A percentile compares a stretch with the other conserved stretches of the same genome.
These are phyloP conservation scores for Talaromyces sp. DNA, from an alignment of 2,329 filamentous ascomycete species.

Conservation along the genomic window DNA sequence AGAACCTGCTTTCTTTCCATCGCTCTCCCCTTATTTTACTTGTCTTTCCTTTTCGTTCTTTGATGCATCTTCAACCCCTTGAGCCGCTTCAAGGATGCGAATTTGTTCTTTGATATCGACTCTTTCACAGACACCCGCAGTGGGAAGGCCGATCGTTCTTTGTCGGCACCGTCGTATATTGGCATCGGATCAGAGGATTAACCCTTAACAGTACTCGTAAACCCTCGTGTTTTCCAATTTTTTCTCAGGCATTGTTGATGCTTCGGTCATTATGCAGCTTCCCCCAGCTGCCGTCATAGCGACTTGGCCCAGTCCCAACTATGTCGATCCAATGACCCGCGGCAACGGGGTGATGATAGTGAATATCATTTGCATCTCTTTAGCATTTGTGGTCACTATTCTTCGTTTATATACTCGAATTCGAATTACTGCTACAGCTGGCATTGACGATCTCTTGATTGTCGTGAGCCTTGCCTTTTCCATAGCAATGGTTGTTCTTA, in stretches of 20 bases:
- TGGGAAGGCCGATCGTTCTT: too few relatives aligned
- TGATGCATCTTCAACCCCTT: too few relatives aligned
- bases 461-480: conserved; percentile 46
- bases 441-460: conserved; percentile 53
- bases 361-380: conserved; percentile 42
- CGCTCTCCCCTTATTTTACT: too few relatives aligned
- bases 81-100: too few relatives aligned
- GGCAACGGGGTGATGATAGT: conserved; percentile 48
- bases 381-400: conserved; percentile 45
- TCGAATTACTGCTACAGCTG: conserved; percentile 48
- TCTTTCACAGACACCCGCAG: too few relatives aligned
- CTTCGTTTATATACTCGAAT: conserved; percentile 53
- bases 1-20: too few relatives aligned
- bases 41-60: too few relatives aligned
- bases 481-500: conserved; percentile 39
- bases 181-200: too few relatives aligned
- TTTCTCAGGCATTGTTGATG: neutral
- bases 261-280: conserved; percentile 35
- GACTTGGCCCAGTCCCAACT: conserved; percentile 53
- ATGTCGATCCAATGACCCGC: conserved; percentile 49
- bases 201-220: neutral
- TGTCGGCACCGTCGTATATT: too few relatives aligned
- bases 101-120: too few relatives aligned
- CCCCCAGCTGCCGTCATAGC: conserved; percentile 46
- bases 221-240: neutral